Evolutionary conservation across 495 filamentous ascomycete species (phyloP), one percentile per base, ranked within the genome.

Genomic region (Neurospora sp.): DNA sequence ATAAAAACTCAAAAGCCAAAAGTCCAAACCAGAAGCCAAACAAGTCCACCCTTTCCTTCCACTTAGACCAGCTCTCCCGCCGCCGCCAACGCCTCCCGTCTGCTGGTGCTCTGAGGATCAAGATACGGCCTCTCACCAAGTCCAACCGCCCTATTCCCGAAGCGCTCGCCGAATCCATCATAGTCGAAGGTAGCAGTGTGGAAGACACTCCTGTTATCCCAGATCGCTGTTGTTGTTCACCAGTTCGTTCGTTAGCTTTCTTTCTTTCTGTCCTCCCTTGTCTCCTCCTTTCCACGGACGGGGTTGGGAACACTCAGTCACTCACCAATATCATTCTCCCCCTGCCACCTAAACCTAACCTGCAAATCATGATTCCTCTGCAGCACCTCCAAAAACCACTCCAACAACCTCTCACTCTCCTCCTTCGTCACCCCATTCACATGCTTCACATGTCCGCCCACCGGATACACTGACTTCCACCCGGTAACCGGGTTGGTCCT

Each of bases 401-500:
- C 76, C 20, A 93, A 82, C 20, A 93, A 78, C 45, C 85, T 79
- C 4, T 84, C 76, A 73, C 86, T 89, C 81, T 94, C 92, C 27
- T 87, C 82, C 17, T 87, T 82, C 0, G 86, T 86, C 9, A 94
- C 71, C 2, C 85, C 91, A 77, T 93, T 90, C 79, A 94, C 90
- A 35, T 87, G 82, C 69, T 85, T 81, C 8, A 88, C 83, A 76
- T 92, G 90, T 14, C 84, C 82, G 40, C 89, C 89, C 53, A 90
- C 85, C 7, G 87, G 88, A 76, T 88, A 94, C 22, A 94, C 80
- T 31, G 27, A 22, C 81, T 85, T 94, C 91, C 92, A 94, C 0
- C 91, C 91, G 0, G 91, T 93, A 0, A 93, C 89, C 0, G 92
- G 92, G 74, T 94, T 93, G 10, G 91, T 94, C 10, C 92, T 87